A percentile compares a stretch with the other conserved stretches of the same genome.
Conservation (phyloP, 345 rosid genomes). For the Alliaria petiolata region DNA sequence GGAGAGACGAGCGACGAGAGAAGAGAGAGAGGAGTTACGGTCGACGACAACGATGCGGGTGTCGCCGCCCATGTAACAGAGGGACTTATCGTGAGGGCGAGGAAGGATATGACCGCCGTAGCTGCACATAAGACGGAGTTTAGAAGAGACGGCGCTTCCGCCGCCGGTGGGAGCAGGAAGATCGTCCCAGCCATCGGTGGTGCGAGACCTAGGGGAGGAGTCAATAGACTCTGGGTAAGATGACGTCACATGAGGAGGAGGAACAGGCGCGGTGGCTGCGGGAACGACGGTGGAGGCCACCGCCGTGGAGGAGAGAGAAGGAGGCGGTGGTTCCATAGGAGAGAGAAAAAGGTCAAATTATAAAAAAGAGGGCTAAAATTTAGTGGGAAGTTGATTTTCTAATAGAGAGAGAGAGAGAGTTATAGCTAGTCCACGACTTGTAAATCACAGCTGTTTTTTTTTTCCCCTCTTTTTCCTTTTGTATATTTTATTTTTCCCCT, state of each 20-base stretch:
- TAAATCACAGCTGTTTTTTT: constrained; percentile 27
- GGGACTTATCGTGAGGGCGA: constrained; percentile 83
- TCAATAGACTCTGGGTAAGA: constrained; percentile 56
- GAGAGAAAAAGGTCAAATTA: background rate
- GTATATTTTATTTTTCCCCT: background rate
- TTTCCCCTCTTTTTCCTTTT: background rate
- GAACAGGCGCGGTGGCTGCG: constrained; percentile 11
- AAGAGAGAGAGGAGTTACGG: constrained; percentile 56
- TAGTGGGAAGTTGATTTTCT: background rate
- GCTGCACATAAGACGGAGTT: constrained; percentile 92
- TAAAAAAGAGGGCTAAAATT: background rate
- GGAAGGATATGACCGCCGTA: constrained; percentile 91
- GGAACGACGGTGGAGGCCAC: constrained; percentile 30
- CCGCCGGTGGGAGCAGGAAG: constrained; percentile 34
- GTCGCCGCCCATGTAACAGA: constrained; percentile 87
- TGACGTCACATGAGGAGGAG: constrained; percentile 9
- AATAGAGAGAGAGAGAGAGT: background rate
- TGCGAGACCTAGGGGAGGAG: constrained; percentile 85
- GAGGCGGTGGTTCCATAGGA: constrained; percentile 31
- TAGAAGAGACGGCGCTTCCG: constrained; percentile 39
- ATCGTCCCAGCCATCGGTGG: constrained; percentile 68
- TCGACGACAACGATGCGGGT: constrained; percentile 89
- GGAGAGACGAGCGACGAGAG: constrained; percentile 58
- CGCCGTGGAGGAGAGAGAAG: constrained; percentile 20
- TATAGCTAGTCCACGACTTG: constrained; percentile 29